Percentiles rank a stretch among this genome's conserved stretches.
Conservation (phyloP, 2,329 filamentous ascomycete species). For the Metarhizium album region DNA sequence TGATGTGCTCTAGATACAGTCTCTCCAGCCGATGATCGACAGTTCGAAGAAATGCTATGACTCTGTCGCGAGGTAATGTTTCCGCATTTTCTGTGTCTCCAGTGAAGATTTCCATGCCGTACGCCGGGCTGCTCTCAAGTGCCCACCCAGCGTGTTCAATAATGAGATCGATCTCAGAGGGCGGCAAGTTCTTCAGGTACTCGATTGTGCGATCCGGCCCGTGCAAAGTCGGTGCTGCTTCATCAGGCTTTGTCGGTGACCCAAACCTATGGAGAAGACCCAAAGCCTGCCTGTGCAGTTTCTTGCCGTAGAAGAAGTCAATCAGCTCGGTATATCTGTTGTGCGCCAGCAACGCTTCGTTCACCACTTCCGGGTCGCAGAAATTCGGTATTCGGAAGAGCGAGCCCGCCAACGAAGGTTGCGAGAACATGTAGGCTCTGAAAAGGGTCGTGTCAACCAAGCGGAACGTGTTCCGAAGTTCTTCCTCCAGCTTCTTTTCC, state of each 20-base stretch:
- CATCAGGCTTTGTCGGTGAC: constrained; percentile 39
- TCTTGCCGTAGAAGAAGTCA: constrained; percentile 96
- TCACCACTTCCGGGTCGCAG: constrained; percentile 90
- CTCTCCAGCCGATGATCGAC: constrained; percentile 65
- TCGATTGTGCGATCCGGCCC: constrained; percentile 76
- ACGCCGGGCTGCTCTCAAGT: constrained; percentile 55
- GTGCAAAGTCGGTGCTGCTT: constrained; percentile 48
- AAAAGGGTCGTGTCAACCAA: constrained; percentile 92
- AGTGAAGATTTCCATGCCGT: constrained; percentile 87
- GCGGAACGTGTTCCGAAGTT: constrained; percentile 65
- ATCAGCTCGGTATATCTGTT: constrained; percentile 87
- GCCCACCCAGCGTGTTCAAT: constrained; percentile 90
- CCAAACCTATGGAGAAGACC: constrained; percentile 77
- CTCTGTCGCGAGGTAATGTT: constrained; percentile 65
- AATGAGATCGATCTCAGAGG: constrained; percentile 81
- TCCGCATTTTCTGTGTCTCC: constrained; percentile 94
- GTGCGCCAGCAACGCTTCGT: constrained; percentile 80
- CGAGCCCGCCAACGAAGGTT: constrained; percentile 72
- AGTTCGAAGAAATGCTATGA: constrained; percentile 61
- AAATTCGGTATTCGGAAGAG: constrained; percentile 96
- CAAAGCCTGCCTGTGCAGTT: constrained; percentile 77
- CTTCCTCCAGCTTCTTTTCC: constrained; percentile 54
- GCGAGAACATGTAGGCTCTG: constrained; percentile 87
- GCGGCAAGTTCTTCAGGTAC: constrained; percentile 82
- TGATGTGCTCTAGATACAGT: constrained; percentile 81